phyloP scores from a whole-genome alignment of 192 early-diverging fungal species.

The Backusella australiensis region DNA sequence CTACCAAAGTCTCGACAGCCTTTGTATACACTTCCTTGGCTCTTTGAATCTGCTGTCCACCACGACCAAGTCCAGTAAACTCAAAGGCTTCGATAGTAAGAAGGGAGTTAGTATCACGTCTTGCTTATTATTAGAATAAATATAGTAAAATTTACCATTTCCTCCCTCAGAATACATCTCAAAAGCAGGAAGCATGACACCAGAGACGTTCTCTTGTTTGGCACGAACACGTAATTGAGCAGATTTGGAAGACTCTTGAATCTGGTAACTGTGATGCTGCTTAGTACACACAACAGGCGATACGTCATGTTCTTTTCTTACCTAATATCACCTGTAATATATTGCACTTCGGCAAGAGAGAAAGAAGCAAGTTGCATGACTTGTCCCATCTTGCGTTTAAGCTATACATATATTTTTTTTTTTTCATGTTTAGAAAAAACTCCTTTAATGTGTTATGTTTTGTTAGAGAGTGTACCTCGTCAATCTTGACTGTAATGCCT shows the following conservation, averaged over 20 bases:
- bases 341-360: constrained; percentile 95
- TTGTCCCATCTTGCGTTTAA: constrained; percentile 98
- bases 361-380: constrained; percentile 98
- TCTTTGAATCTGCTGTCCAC: constrained; percentile 96
- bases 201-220: constrained; percentile 97
- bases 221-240: constrained; percentile 91
- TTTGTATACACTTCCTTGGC: constrained; percentile 93
- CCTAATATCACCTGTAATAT: constrained; percentile 96
- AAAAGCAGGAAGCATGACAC: constrained; percentile 92
- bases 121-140: background rate
- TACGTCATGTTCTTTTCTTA: constrained; percentile 26
- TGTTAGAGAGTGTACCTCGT: constrained; percentile 64
- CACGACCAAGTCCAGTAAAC: constrained; percentile 96
- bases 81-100: constrained; percentile 71
- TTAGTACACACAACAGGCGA: background rate
- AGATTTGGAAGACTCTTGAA: constrained; percentile 90
- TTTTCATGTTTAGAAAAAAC: background rate
- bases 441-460: constrained; percentile 3
- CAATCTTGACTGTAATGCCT: constrained; percentile 93
- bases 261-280: constrained; percentile 72
- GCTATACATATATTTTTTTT: constrained; percentile 40
- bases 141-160: constrained; percentile 60
- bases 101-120: background rate
- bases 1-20: constrained; percentile 93
- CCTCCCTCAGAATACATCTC: constrained; percentile 84